phyloP scores from a whole-genome alignment of 2,329 filamentous ascomycete genomes.

The Claviceps fusiformis region DNA sequence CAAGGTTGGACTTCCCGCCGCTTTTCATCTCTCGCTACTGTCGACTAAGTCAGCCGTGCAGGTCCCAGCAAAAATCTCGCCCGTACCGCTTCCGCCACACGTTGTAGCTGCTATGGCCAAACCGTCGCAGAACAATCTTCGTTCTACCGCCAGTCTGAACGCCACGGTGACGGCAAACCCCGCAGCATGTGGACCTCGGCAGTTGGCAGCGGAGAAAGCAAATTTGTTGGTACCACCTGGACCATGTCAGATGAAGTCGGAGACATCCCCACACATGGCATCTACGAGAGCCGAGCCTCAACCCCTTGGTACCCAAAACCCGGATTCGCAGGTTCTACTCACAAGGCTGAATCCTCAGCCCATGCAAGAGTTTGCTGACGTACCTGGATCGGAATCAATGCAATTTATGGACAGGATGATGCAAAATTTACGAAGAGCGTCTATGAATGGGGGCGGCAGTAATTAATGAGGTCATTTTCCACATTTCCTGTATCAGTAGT shows the following conservation, averaged over 20 bases:
- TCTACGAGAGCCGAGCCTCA: not conserved
- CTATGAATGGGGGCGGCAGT: conserved; percentile 6
- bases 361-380: conserved; percentile 25
- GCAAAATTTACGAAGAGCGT: conserved; percentile 32
- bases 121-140: not conserved
- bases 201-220: not conserved
- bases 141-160: not conserved
- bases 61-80: conserved; percentile 27
- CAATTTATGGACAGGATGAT: conserved; percentile 40
- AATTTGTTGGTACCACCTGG: not conserved
- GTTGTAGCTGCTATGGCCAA: conserved; percentile 25
- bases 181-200: conserved; percentile 5
- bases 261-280: not conserved
- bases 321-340: not conserved
- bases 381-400: conserved; percentile 30
- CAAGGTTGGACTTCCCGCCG: conserved; percentile 19
- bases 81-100: conserved; percentile 30
- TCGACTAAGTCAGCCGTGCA: conserved; percentile 18
- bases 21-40: conserved; percentile 11
- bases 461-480: not conserved
- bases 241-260: not conserved
- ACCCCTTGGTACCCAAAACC: not conserved
- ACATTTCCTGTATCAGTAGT: not conserved
- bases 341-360: not conserved
- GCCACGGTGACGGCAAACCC: conserved; percentile 7